These are phyloP conservation scores for Rhodotorula sp. DNA, from an alignment of 1,284 basidiomycete genomes.

Conservation along the genomic window DNA sequence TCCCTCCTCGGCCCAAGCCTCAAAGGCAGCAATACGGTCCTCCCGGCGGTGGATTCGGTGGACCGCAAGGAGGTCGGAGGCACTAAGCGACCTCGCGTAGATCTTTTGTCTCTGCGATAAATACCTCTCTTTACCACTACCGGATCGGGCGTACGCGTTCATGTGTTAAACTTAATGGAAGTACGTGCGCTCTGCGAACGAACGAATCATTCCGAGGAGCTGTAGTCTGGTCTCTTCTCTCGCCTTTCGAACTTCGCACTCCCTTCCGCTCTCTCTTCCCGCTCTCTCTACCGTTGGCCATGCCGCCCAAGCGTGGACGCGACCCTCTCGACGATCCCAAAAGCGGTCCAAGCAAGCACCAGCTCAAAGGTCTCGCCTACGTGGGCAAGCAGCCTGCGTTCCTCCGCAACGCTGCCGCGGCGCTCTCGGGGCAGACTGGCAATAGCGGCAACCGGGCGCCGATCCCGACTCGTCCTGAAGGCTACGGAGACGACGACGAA, in stretches of 20 bases:
- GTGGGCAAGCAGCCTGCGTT: conserved; percentile 29
- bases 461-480: conserved; percentile 28
- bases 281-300: not conserved
- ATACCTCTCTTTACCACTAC: too few relatives aligned
- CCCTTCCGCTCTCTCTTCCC: too few relatives aligned
- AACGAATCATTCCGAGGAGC: too few relatives aligned
- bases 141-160: too few relatives aligned
- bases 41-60: not conserved
- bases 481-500: conserved; percentile 5
- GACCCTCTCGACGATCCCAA: conserved; percentile 20
- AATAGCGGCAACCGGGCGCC: conserved; percentile 17
- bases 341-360: conserved; percentile 15
- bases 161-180: too few relatives aligned
- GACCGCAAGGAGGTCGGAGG: conserved; percentile 4
- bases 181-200: too few relatives aligned
- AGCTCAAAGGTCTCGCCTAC: conserved; percentile 26
- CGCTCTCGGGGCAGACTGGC: conserved; percentile 13
- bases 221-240: too few relatives aligned
- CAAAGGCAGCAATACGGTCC: conserved; percentile 8
- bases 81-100: not conserved
- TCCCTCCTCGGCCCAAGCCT: conserved; percentile 39
- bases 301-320: conserved; percentile 18
- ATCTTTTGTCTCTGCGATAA: not conserved
- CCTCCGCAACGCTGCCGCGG: conserved; percentile 30
- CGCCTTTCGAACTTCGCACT: not conserved